phyloP scores from a whole-genome alignment of 1,284 basidiomycete species.

The Sporisorium iseilematis-ciliati region DNA sequence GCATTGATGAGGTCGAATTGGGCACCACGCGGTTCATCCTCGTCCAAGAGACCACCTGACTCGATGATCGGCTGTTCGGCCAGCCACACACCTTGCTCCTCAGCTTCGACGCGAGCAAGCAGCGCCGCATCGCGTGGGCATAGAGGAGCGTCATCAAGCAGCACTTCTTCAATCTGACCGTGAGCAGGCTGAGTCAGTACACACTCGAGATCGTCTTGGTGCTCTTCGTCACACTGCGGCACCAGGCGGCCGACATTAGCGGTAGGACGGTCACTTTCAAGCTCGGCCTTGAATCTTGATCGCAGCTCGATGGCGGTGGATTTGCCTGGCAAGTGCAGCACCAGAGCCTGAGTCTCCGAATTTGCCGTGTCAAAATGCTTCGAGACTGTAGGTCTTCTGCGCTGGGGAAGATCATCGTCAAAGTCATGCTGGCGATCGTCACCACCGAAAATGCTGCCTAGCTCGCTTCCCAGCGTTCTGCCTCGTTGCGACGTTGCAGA shows the following conservation, averaged over 20 bases:
- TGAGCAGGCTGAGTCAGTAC: constrained; percentile 31
- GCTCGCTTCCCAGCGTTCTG: constrained; percentile 58
- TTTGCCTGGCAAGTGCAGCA: constrained; percentile 7
- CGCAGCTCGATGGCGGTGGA: constrained; percentile 7
- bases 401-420: constrained; percentile 42
- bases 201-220: constrained; percentile 49
- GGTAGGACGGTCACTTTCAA: constrained; percentile 39
- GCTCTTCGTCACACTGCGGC: constrained; percentile 33
- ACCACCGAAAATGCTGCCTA: constrained; percentile 61
- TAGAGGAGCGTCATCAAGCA: constrained; percentile 20
- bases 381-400: constrained; percentile 13
- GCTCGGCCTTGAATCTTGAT: background rate
- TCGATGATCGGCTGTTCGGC: constrained; percentile 49
- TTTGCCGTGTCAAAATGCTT: background rate
- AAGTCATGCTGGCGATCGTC: constrained; percentile 49
- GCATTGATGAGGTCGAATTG: constrained; percentile 57
- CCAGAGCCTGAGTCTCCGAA: constrained; percentile 15
- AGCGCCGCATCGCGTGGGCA: constrained; percentile 36
- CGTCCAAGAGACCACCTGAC: constrained; percentile 45
- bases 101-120: constrained; percentile 30
- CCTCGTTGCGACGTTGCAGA: constrained; percentile 30
- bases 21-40: constrained; percentile 51
- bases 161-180: constrained; percentile 19
- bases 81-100: constrained; percentile 41
- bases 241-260: constrained; percentile 40